Evolutionary conservation across 2,329 filamentous ascomycete species (phyloP).

Genomic region (Stromatinia cepivora): DNA sequence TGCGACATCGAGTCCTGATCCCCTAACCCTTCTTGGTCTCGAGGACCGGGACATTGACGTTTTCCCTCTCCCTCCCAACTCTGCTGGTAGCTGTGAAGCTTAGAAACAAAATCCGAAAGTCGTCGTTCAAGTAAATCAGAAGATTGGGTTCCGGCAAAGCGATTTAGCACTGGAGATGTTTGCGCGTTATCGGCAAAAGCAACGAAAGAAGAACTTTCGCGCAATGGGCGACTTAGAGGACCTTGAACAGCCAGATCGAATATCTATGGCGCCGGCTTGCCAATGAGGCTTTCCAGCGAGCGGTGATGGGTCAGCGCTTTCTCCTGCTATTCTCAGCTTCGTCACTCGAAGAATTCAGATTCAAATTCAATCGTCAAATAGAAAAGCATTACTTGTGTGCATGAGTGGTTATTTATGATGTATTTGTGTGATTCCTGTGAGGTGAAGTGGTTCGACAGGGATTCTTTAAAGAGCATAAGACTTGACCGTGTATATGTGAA

Average conservation of each 20-base stretch:
- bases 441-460: conserved; percentile 37
- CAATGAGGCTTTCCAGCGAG: conserved; percentile 36
- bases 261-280: conserved; percentile 32
- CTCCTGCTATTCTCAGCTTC: conserved; percentile 33
- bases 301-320: conserved; percentile 32
- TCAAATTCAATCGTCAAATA: conserved; percentile 29
- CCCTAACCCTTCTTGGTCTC: conserved; percentile 53
- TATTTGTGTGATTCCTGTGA: conserved; percentile 35
- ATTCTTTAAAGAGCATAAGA: conserved; percentile 29
- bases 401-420: conserved; percentile 28
- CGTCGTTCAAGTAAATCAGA: conserved; percentile 38
- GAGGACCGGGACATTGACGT: conserved; percentile 59
- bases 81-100: conserved; percentile 42
- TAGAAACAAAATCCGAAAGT: conserved; percentile 40
- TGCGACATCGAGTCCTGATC: conserved; percentile 66
- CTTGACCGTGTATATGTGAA: conserved; percentile 23
- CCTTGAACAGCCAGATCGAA: conserved; percentile 47
- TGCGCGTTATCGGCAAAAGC: conserved; percentile 39
- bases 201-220: conserved; percentile 40
- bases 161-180: conserved; percentile 36
- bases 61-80: conserved; percentile 42
- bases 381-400: conserved; percentile 32
- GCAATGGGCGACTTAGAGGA: conserved; percentile 40
- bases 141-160: conserved; percentile 35
- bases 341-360: conserved; percentile 26